Conservation (phyloP, 805 yeast genomes). For the Cyberlindnera americana region DNA sequence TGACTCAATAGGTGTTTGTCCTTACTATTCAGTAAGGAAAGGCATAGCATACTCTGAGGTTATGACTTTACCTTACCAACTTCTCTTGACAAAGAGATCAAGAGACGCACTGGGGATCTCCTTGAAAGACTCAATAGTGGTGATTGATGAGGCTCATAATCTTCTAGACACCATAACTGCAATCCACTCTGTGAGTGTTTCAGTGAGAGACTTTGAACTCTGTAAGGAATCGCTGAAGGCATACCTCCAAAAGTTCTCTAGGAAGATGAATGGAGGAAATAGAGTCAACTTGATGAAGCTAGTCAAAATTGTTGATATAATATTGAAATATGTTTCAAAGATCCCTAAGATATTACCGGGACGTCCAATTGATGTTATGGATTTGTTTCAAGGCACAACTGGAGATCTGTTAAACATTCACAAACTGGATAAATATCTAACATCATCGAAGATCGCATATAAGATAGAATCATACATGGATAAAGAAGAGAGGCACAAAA, state of each 20-base stretch:
- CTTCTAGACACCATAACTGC: slow-evolving; percentile 71
- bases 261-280: slow-evolving; percentile 66
- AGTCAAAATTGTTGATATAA: slow-evolving; percentile 48
- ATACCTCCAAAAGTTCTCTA: slow-evolving; percentile 60
- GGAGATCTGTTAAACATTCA: slow-evolving; percentile 71
- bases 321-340: slow-evolving; percentile 45
- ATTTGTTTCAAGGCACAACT: slow-evolving; percentile 54
- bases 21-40: slow-evolving; percentile 72
- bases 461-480: slow-evolving; percentile 74
- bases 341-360: slow-evolving; percentile 46
- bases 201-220: slow-evolving; percentile 42
- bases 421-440: slow-evolving; percentile 60
- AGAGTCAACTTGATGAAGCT: slow-evolving; percentile 65
- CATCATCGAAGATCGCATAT: slow-evolving; percentile 71
- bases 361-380: slow-evolving; percentile 43
- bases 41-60: slow-evolving; percentile 63
- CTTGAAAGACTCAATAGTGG: slow-evolving; percentile 60
- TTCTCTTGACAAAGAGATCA: slow-evolving; percentile 57
- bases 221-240: slow-evolving; percentile 47
- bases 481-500: slow-evolving; percentile 15
- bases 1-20: slow-evolving; percentile 55
- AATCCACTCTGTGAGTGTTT: slow-evolving; percentile 60
- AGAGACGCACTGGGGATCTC: slow-evolving; percentile 58
- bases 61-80: slow-evolving; percentile 81
- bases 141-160: slow-evolving; percentile 93